phyloP scores from a whole-genome alignment of 2,329 filamentous ascomycete species.

The Fusarium sp. region DNA sequence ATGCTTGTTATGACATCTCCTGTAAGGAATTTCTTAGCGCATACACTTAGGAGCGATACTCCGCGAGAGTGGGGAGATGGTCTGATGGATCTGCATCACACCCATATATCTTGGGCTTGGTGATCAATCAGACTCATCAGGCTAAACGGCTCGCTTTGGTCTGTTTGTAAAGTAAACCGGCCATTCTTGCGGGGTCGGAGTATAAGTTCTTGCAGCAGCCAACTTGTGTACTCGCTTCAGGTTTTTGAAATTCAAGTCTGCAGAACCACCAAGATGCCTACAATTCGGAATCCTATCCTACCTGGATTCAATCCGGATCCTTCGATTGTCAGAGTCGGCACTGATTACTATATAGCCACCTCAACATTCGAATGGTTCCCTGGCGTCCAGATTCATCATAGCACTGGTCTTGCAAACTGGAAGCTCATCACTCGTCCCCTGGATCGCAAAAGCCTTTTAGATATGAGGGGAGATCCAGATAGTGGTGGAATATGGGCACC shows the following conservation, averaged over 20 bases:
- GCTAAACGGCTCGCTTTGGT: neutral
- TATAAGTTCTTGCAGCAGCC: neutral
- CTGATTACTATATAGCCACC: conserved; percentile 65
- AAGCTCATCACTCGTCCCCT: conserved; percentile 58
- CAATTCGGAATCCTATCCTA: conserved; percentile 62
- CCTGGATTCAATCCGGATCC: conserved; percentile 67
- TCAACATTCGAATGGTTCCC: conserved; percentile 66
- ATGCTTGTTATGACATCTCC: too few relatives aligned
- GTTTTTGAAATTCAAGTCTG: neutral
- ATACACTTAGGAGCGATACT: neutral
- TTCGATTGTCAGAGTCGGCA: conserved; percentile 60
- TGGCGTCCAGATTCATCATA: conserved; percentile 65
- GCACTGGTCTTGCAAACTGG: conserved; percentile 63
- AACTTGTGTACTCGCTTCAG: neutral
- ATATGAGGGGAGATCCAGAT: conserved; percentile 68
- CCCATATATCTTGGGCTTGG: neutral
- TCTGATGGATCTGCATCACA: neutral
- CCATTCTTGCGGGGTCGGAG: neutral
- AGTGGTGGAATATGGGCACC: conserved; percentile 71
- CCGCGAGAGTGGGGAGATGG: neutral
- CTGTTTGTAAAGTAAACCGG: neutral
- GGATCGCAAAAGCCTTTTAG: conserved; percentile 59
- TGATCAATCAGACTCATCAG: neutral
- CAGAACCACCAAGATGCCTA: conserved; percentile 52
- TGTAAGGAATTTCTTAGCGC: neutral